A percentile compares a stretch with the other conserved stretches of the same genome.
Conservation (phyloP, 1,139 yeast species). For the Yamadazyma atmosphaerica region DNA sequence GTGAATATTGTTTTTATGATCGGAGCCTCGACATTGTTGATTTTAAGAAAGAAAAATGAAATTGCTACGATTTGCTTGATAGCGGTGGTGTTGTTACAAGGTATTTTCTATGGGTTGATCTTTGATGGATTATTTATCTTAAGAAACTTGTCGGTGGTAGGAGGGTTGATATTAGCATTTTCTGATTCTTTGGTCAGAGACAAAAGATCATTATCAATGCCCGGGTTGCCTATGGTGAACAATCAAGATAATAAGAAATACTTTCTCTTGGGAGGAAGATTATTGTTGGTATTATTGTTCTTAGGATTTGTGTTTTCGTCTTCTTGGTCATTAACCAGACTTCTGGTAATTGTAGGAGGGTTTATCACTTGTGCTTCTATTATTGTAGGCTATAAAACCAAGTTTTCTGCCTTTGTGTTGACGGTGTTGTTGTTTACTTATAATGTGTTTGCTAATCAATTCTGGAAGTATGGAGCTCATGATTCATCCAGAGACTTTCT, state of each 20-base stretch:
- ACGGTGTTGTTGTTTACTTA: slow-evolving; percentile 73
- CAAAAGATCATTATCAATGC: slow-evolving; percentile 69
- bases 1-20: slow-evolving; percentile 71
- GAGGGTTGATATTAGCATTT: slow-evolving; percentile 87
- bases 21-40: slow-evolving; percentile 68
- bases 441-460: slow-evolving; percentile 80
- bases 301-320: slow-evolving; percentile 82
- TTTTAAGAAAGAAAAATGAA: slow-evolving; percentile 68
- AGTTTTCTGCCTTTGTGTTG: slow-evolving; percentile 79
- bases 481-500: slow-evolving; percentile 86
- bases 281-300: slow-evolving; percentile 81
- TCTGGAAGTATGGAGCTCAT: slow-evolving; percentile 74
- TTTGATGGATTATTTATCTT: slow-evolving; percentile 79
- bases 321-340: slow-evolving; percentile 67
- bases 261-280: slow-evolving; percentile 84
- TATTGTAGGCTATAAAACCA: slow-evolving; percentile 91
- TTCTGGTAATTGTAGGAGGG: slow-evolving; percentile 70
- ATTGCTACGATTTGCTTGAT: slow-evolving; percentile 73
- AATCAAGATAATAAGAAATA: slow-evolving; percentile 84
- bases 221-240: slow-evolving; percentile 87
- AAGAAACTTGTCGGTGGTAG: slow-evolving; percentile 87
- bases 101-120: slow-evolving; percentile 84
- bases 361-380: slow-evolving; percentile 74
- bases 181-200: slow-evolving; percentile 87
- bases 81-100: slow-evolving; percentile 79